Base-by-base conservation (phyloP, 176 grass and related monocot genomes). In the Bonia amplexicaulis region DNA sequence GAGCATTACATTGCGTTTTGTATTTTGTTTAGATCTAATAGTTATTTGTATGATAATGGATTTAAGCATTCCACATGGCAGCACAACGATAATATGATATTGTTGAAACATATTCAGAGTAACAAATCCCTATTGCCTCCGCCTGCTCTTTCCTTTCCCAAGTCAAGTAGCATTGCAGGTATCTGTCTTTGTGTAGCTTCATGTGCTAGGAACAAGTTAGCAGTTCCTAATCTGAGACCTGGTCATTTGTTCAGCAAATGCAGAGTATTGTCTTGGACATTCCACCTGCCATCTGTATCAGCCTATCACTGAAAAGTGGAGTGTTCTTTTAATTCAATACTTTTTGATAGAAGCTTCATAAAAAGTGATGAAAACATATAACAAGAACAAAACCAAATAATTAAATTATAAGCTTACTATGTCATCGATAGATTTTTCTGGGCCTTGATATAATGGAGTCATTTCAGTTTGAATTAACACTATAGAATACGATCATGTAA, bases 401-500 rank as follows among this genome's bases (percentile, higher is more conserved):
- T n/a, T 42, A 60, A 58, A 20, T 23, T 57, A n/a, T 57, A 58
- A 44, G 23, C 53, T 59, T 25, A 57, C 8, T 37, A 55, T 22
- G 37, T 15, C 20, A 37, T 54, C 33, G 33, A 58, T 39, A 69
- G 35, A 40, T 54, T 77, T 75, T 37, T 55, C 9, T 60, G 53
- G 20, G 12, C 11, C 12, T 20, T 60, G 33, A 60, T 39, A 40
- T 13, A 14, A 44, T 77, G 74, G 54, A 37, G 37, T 14, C 6
- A 23, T 35, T 39, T 10, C 6, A 60, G 53, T 15, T 77, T 44
- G 16, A 77, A 39, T 6, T 51, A 39, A 31, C 39, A 42, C 37
- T 85, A 19, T 25, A 59, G 22, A 59, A 25, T 59, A 59, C 55
- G 59, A 77, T 39, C 20, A 54, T 87, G 47, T 72, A 65, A 81